phyloP scores from a whole-genome alignment of 768 basidiomycete species.

The Lactifluus rugatus region DNA sequence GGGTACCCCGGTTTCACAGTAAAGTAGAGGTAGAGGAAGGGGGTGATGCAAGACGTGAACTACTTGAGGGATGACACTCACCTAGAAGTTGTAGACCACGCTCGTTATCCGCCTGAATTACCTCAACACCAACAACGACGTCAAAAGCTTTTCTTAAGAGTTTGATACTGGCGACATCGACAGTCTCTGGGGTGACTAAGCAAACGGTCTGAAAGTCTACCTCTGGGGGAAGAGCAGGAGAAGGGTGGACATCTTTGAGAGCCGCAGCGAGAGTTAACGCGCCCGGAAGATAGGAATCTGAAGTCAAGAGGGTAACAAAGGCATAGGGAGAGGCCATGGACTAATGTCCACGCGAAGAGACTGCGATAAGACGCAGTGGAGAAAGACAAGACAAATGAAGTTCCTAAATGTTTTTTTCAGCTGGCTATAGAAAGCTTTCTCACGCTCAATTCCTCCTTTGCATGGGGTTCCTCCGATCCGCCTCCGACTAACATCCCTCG shows the following conservation, averaged over 20 bases:
- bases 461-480: slow-evolving; percentile 1
- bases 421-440: slow-evolving; percentile 12
- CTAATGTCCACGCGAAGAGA: slow-evolving; percentile 18
- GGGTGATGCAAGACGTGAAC: background rate
- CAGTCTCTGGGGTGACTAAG: slow-evolving; percentile 88
- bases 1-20: background rate
- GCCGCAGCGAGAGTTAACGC: slow-evolving; percentile 81
- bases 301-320: slow-evolving; percentile 88
- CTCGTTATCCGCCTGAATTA: slow-evolving; percentile 61
- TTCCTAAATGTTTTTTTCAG: background rate
- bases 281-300: slow-evolving; percentile 87
- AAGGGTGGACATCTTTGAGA: slow-evolving; percentile 67
- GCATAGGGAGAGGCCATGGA: slow-evolving; percentile 62
- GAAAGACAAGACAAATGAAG: slow-evolving; percentile 5
- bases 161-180: slow-evolving; percentile 75
- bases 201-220: slow-evolving; percentile 76
- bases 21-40: background rate
- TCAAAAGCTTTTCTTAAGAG: slow-evolving; percentile 73
- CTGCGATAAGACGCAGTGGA: slow-evolving; percentile 17
- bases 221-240: slow-evolving; percentile 45
- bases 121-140: slow-evolving; percentile 85
- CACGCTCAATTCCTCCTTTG: background rate
- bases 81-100: slow-evolving; percentile 73
- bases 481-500: background rate
- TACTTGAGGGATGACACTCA: slow-evolving; percentile 31